Evolutionary conservation across 2,329 filamentous ascomycete species (phyloP).

Genomic region (Penicillium nordicum): DNA sequence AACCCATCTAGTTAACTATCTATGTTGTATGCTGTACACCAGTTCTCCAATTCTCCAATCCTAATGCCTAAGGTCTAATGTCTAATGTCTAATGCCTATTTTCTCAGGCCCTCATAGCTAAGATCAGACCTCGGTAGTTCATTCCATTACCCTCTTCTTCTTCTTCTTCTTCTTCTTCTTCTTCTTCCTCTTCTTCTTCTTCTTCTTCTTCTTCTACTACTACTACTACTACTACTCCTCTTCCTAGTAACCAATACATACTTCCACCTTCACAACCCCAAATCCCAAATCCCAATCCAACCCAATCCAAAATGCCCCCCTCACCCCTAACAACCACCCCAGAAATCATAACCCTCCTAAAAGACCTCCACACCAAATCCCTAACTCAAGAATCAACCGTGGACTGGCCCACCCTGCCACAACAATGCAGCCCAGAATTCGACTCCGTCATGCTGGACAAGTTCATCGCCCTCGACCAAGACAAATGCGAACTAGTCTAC

Average conservation of each 20-base stretch:
- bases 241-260: background rate
- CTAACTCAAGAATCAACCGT: slow-evolving; percentile 30
- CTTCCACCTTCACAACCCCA: background rate
- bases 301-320: slow-evolving; percentile 11
- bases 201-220: no score
- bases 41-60: background rate
- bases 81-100: background rate
- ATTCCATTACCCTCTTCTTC: no score
- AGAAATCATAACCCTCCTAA: slow-evolving; percentile 26
- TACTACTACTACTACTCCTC: no score
- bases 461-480: slow-evolving; percentile 58
- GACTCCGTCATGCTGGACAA: slow-evolving; percentile 52
- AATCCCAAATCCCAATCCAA: background rate
- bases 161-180: no score
- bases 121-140: background rate
- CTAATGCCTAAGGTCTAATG: no score
- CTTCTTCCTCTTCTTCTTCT: no score
- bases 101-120: background rate
- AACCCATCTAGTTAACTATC: background rate
- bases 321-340: slow-evolving; percentile 11
- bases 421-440: slow-evolving; percentile 19
- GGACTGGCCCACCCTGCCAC: slow-evolving; percentile 20
- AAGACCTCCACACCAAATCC: slow-evolving; percentile 32
- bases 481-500: slow-evolving; percentile 58
- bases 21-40: no score